phyloP scores from a whole-genome alignment of 768 basidiomycete species.

The Phlebiopsis flavidoalba region DNA sequence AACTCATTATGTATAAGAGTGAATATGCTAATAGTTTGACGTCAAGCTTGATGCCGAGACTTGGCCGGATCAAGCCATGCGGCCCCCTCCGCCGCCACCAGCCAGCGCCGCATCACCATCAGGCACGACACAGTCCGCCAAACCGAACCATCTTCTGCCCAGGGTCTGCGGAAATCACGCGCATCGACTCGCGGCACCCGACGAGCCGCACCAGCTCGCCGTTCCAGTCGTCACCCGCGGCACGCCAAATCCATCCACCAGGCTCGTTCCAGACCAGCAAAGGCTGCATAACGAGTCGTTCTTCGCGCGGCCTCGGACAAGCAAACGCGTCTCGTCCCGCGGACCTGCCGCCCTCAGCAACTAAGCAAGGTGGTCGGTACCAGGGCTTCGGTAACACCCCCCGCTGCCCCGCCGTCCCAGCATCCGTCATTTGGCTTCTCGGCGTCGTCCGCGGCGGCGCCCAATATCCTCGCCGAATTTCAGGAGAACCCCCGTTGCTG shows the following conservation, averaged over 20 bases:
- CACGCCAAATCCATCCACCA: conserved; percentile 40
- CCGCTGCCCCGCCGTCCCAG: conserved; percentile 51
- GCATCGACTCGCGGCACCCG: conserved; percentile 54
- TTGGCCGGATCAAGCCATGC: conserved; percentile 75
- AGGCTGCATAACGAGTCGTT: conserved; percentile 81
- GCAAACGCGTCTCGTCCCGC: conserved; percentile 74
- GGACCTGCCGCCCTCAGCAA: conserved; percentile 82
- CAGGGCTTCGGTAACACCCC: conserved; percentile 89
- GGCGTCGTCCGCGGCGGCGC: conserved; percentile 78
- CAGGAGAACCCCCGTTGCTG: conserved; percentile 83
- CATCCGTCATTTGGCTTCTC: conserved; percentile 69
- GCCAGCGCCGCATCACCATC: conserved; percentile 32
- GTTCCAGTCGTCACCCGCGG: conserved; percentile 32
- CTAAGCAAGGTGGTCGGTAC: conserved; percentile 91
- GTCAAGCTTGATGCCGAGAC: conserved; percentile 69
- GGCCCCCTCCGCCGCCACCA: conserved; percentile 72
- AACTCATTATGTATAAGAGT: not conserved
- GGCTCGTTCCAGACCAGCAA: conserved; percentile 46
- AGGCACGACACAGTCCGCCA: conserved; percentile 36
- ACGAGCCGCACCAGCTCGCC: conserved; percentile 50
- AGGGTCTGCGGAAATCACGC: conserved; percentile 85
- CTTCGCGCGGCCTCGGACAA: conserved; percentile 78
- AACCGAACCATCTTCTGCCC: conserved; percentile 66
- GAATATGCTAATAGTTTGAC: not conserved
- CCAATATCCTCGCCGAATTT: conserved; percentile 72